These are phyloP conservation scores for Penicillium simplicissimum DNA, from an alignment of 495 filamentous ascomycete genomes.

Conservation along the genomic window DNA sequence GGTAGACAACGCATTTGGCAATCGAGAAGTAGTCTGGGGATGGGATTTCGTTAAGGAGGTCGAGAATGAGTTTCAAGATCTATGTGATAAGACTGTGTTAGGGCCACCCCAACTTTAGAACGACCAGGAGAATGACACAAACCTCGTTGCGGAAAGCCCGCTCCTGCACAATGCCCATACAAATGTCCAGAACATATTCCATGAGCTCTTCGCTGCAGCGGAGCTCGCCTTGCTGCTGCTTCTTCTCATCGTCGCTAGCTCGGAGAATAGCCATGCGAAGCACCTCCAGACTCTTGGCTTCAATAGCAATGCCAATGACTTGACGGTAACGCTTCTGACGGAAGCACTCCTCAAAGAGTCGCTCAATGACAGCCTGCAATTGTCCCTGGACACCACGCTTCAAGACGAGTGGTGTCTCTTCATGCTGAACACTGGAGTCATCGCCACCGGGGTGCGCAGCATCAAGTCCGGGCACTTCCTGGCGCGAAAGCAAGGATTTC, in stretches of 20 bases:
- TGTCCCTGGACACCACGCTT: constrained; percentile 63
- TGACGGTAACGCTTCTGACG: constrained; percentile 85
- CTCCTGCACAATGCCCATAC: constrained; percentile 97
- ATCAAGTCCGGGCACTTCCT: constrained; percentile 64
- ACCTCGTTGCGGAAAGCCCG: constrained; percentile 79
- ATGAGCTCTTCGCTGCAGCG: constrained; percentile 86
- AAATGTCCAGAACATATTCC: constrained; percentile 94
- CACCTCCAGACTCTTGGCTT: constrained; percentile 89
- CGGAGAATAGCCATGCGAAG: constrained; percentile 82
- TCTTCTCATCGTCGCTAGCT: constrained; percentile 78
- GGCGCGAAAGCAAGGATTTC: constrained; percentile 85
- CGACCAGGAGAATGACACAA: constrained; percentile 21
- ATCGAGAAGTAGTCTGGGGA: constrained; percentile 97
- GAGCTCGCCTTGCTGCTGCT: constrained; percentile 55
- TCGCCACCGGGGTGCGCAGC: constrained; percentile 56
- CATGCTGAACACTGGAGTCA: constrained; percentile 50
- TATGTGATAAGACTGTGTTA: constrained; percentile 40
- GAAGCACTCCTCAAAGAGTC: constrained; percentile 90
- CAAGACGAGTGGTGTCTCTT: constrained; percentile 55
- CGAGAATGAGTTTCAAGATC: constrained; percentile 84
- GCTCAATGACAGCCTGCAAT: constrained; percentile 78
- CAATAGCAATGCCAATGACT: constrained; percentile 97
- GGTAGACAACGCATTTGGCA: constrained; percentile 95
- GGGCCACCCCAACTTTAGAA: not conserved
- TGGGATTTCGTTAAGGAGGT: constrained; percentile 82